phyloP scores from a whole-genome alignment of 805 yeast genomes.

The Starmerella scarabaei region DNA sequence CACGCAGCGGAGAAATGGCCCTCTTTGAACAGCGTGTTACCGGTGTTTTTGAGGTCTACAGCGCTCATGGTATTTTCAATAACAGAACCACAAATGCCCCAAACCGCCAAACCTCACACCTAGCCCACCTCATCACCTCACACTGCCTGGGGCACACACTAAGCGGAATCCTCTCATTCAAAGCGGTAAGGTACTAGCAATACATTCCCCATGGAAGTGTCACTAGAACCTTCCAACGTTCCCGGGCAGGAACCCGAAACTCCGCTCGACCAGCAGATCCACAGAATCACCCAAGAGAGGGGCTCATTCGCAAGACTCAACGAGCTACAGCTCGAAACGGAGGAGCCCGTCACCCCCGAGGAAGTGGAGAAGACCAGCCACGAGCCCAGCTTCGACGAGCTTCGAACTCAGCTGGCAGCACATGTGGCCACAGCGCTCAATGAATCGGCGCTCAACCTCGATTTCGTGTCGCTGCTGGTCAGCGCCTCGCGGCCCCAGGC shows the following conservation, averaged over 20 bases:
- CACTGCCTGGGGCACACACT: too few relatives aligned
- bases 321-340: constrained; percentile 36
- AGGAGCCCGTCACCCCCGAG: constrained; percentile 19
- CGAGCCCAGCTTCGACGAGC: constrained; percentile 17
- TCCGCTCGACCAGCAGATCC: constrained; percentile 33
- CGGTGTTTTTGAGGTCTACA: constrained; percentile 40
- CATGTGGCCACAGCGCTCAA: constrained; percentile 50
- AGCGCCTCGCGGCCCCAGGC: constrained; percentile 75
- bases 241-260: constrained; percentile 1
- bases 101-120: too few relatives aligned
- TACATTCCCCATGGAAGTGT: background rate
- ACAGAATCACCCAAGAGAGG: constrained; percentile 45
- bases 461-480: constrained; percentile 70
- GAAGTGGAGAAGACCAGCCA: constrained; percentile 13
- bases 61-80: too few relatives aligned
- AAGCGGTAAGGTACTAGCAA: too few relatives aligned
- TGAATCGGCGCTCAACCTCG: constrained; percentile 78
- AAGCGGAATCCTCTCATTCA: too few relatives aligned
- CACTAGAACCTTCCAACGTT: background rate
- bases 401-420: constrained; percentile 20
- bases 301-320: constrained; percentile 47
- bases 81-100: too few relatives aligned
- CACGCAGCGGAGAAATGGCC: constrained; percentile 53
- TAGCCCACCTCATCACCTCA: too few relatives aligned
- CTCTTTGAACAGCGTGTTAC: constrained; percentile 51